Evolutionary conservation across 176 grass and related monocot genomes (phyloP).

Genomic region (Chloris gayana): DNA sequence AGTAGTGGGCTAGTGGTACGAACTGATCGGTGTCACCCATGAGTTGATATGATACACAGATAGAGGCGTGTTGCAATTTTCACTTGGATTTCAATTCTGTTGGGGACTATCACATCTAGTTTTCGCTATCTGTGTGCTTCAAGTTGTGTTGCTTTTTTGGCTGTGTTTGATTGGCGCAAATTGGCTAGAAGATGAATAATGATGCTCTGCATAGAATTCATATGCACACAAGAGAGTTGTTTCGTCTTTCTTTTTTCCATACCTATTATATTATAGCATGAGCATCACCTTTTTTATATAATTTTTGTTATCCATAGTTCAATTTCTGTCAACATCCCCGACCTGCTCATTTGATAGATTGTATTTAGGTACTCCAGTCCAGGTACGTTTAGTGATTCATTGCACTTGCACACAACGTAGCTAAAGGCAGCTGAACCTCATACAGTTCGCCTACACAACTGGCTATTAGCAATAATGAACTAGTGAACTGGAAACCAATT

Average conservation of each 20-base stretch:
- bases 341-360: neutral
- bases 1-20: neutral
- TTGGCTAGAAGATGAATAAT: neutral
- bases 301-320: neutral
- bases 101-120: neutral
- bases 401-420: too few relatives aligned
- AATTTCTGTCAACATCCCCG: neutral
- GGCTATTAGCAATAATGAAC: too few relatives aligned
- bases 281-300: neutral
- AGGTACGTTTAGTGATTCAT: neutral
- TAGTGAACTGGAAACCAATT: too few relatives aligned
- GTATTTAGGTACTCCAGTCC: neutral
- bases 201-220: neutral
- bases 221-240: neutral
- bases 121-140: neutral
- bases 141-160: conserved; percentile 10
- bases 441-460: too few relatives aligned
- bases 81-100: neutral
- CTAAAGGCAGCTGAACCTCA: too few relatives aligned
- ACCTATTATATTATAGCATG: neutral
- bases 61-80: neutral
- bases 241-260: neutral
- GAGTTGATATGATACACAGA: neutral
- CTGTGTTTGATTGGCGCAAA: neutral
- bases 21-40: neutral